Evolutionary conservation across 2,329 filamentous ascomycete genomes (phyloP).

Genomic region (Penicillium rolfsii): DNA sequence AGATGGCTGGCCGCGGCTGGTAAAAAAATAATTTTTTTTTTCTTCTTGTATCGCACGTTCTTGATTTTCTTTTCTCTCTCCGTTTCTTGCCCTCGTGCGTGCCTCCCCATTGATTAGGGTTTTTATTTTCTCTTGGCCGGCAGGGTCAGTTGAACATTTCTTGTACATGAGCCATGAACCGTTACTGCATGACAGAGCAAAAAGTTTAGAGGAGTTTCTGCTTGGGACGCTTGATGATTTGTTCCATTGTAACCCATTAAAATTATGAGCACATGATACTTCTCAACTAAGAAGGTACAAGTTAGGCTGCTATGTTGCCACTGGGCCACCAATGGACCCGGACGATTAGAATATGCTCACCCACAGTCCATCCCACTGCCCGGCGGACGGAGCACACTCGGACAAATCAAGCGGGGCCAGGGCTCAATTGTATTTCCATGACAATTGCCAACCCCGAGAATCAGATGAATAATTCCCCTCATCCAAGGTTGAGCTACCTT

Average conservation of each 20-base stretch:
- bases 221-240: neutral
- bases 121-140: constrained; percentile 8
- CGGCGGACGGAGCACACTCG: neutral
- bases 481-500: neutral
- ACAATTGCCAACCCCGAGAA: neutral
- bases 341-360: neutral
- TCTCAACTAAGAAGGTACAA: constrained; percentile 6
- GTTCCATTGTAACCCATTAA: neutral
- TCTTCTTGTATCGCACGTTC: constrained; percentile 4
- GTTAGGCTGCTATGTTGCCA: neutral
- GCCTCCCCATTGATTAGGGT: neutral
- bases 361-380: neutral
- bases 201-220: constrained; percentile 5
- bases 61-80: constrained; percentile 9
- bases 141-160: constrained; percentile 13
- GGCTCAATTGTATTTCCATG: neutral
- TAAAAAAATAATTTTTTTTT: constrained; percentile 47
- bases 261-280: neutral
- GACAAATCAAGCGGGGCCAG: neutral
- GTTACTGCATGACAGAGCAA: constrained; percentile 17
- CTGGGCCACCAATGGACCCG: neutral
- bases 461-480: too few species aligned
- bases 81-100: neutral
- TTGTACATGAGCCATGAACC: constrained; percentile 31
- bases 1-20: constrained; percentile 84